Evolutionary conservation across 2,329 filamentous ascomycete species (phyloP).

Genomic region (Aspergillus hortae): DNA sequence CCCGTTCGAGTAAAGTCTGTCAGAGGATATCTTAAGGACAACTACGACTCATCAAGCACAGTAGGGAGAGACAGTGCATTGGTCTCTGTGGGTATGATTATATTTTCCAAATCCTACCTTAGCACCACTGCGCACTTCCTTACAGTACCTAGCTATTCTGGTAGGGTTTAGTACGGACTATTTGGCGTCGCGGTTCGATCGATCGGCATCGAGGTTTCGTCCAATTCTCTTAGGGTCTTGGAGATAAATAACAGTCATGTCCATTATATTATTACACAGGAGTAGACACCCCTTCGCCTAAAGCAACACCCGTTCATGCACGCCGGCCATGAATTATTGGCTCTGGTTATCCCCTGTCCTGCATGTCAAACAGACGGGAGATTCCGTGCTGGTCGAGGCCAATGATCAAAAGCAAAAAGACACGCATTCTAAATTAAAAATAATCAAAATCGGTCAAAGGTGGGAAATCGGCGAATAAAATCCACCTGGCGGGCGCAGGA

Average conservation of each 20-base stretch:
- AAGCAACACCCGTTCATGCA: conserved; percentile 20
- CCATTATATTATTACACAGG: background rate
- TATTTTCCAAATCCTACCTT: too few relatives aligned
- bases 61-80: too few relatives aligned
- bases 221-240: too few relatives aligned
- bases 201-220: too few relatives aligned
- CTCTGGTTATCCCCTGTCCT: background rate
- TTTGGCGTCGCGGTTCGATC: too few relatives aligned
- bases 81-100: too few relatives aligned
- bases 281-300: background rate
- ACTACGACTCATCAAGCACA: too few relatives aligned
- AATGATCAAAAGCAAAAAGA: too few relatives aligned
- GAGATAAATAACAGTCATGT: too few relatives aligned
- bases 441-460: background rate
- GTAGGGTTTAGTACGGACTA: too few relatives aligned
- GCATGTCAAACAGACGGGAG: background rate
- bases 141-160: too few relatives aligned
- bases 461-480: background rate
- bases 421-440: background rate
- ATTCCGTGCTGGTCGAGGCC: background rate
- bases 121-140: too few relatives aligned
- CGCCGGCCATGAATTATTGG: background rate
- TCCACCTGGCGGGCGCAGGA: background rate
- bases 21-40: background rate
- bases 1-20: conserved; percentile 1